A percentile compares a stretch with the other conserved stretches of the same genome.
Conservation (phyloP, 1,284 basidiomycete genomes). For the Mrakiaceae sp. region DNA sequence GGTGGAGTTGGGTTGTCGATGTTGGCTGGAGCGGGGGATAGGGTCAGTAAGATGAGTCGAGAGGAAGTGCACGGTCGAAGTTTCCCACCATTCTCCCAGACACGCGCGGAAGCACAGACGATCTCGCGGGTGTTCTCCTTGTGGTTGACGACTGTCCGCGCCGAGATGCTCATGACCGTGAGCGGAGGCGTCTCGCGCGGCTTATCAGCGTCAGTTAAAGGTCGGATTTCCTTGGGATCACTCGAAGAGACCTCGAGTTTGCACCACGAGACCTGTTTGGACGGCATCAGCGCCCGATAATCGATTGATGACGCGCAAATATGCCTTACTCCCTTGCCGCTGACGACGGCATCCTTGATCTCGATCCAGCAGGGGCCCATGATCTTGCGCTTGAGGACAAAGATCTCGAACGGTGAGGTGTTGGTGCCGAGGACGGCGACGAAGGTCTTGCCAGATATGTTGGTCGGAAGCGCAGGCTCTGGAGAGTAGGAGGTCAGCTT, state of each 20-base stretch:
- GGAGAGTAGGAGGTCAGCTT: neutral
- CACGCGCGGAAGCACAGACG: constrained; percentile 69
- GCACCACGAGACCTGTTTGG: constrained; percentile 73
- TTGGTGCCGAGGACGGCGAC: constrained; percentile 83
- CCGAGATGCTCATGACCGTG: constrained; percentile 78
- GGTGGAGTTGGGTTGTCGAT: constrained; percentile 84
- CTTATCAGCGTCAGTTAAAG: constrained; percentile 65
- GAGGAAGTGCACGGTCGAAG: too few relatives aligned
- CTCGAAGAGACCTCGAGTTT: constrained; percentile 80
- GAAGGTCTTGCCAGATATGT: constrained; percentile 71
- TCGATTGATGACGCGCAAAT: neutral
- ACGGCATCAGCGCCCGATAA: neutral
- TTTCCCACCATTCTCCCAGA: constrained; percentile 68
- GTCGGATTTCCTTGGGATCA: constrained; percentile 79
- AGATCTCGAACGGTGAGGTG: constrained; percentile 82
- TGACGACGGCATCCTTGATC: constrained; percentile 60
- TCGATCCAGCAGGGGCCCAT: constrained; percentile 98
- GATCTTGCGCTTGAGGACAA: constrained; percentile 92
- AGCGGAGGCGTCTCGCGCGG: constrained; percentile 79
- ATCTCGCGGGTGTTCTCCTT: constrained; percentile 87
- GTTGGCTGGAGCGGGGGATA: constrained; percentile 43
- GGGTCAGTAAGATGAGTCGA: too few relatives aligned
- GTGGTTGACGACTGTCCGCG: constrained; percentile 90
- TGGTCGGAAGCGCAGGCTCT: constrained; percentile 57
- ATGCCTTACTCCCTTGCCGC: constrained; percentile 57